Percentiles rank a stretch among this genome's conserved stretches.
Conservation (phyloP, 2,329 filamentous ascomycete species). For the Exserohilum turcica region DNA sequence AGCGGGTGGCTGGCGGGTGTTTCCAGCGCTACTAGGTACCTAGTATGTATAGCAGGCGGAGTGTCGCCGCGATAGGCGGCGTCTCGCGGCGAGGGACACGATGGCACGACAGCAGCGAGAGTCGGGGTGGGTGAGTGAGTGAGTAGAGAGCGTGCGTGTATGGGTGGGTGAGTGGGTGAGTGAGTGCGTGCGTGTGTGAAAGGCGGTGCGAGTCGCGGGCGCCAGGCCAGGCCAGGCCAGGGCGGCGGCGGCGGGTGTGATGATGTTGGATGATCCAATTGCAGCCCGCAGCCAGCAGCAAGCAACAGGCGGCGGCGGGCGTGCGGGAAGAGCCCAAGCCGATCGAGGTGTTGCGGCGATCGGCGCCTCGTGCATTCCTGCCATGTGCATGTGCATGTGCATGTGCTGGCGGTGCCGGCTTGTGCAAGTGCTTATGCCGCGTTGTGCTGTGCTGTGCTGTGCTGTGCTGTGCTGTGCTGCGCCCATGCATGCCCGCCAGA, state of each 20-base stretch:
- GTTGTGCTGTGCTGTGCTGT: not conserved
- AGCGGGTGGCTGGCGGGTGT: constrained; percentile 7
- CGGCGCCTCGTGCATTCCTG: constrained; percentile 3
- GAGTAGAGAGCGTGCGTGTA: not conserved
- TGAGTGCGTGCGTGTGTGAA: constrained; percentile 7
- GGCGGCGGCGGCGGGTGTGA: constrained; percentile 4
- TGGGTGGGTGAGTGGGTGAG: constrained; percentile 15
- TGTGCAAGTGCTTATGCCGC: too few species aligned
- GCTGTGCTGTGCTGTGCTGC: not conserved
- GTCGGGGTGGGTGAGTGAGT: not conserved
- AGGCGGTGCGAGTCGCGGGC: constrained; percentile 2
- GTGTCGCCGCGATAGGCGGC: constrained; percentile 8
- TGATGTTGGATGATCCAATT: constrained; percentile 16
- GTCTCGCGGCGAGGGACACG: not conserved
- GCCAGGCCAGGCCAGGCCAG: not conserved
- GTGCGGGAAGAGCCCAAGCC: too few species aligned
- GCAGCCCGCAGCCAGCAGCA: too few species aligned
- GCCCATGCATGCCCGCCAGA: constrained; percentile 11
- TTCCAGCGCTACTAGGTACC: constrained; percentile 7
- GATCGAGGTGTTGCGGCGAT: constrained; percentile 1
- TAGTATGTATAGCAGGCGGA: not conserved
- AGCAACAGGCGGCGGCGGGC: too few species aligned
- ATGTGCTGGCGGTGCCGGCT: not conserved
- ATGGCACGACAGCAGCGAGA: not conserved
- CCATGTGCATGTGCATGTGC: constrained; percentile 15